Percentiles rank a stretch among this genome's conserved stretches.
These are phyloP conservation scores for Trichoderma guizhouense DNA, from an alignment of 2,329 filamentous ascomycete genomes.

Conservation along the genomic window DNA sequence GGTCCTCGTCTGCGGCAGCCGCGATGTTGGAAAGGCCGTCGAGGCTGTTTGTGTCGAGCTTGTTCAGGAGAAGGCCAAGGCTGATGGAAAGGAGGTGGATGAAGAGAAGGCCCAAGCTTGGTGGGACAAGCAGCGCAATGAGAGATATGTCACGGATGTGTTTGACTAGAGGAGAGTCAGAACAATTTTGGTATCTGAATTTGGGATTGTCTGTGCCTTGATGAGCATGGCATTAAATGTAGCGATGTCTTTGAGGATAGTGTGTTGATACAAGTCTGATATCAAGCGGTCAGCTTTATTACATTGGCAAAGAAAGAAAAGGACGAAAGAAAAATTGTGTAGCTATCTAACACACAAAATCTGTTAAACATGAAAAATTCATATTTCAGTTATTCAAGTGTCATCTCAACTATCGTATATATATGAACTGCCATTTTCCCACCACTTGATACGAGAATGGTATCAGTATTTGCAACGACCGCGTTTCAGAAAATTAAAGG, in stretches of 20 bases:
- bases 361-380: background rate
- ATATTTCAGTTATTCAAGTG: background rate
- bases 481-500: too few relatives aligned
- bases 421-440: accelerated
- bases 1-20: slow-evolving; percentile 64
- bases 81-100: slow-evolving; percentile 31
- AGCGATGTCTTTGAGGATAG: background rate
- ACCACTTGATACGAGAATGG: background rate
- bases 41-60: slow-evolving; percentile 38
- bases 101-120: slow-evolving; percentile 43
- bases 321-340: background rate
- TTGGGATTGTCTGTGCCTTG: background rate
- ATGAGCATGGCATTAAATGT: background rate
- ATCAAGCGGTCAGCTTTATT: background rate
- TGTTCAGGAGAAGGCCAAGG: slow-evolving; percentile 32
- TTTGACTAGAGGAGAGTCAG: slow-evolving; percentile 44
- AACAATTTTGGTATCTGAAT: background rate
- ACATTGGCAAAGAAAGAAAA: background rate
- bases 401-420: background rate
- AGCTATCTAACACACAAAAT: background rate
- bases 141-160: slow-evolving; percentile 58
- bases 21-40: slow-evolving; percentile 47
- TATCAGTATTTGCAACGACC: background rate
- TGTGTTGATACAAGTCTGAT: background rate
- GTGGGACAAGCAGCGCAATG: slow-evolving; percentile 51